Evolutionary conservation across 176 grass and related monocot genomes (phyloP).

Genomic region (Lolium multiflorum): DNA sequence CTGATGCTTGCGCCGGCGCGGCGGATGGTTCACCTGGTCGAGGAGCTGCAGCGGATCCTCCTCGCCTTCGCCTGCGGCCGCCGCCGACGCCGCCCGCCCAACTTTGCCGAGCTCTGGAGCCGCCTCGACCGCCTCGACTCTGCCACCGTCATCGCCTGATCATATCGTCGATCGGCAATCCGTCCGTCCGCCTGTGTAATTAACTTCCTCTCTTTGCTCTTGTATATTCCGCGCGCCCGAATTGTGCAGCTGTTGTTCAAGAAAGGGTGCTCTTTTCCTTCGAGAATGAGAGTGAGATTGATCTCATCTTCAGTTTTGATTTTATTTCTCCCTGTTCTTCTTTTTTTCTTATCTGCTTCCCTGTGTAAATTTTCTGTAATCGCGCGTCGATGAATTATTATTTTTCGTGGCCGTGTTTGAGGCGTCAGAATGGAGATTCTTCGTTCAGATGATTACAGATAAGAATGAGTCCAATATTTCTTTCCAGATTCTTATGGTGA

Average conservation of each 20-base stretch:
- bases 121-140: slow-evolving; percentile 68
- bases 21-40: slow-evolving; percentile 59
- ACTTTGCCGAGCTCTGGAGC: slow-evolving; percentile 49
- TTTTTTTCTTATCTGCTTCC: too few species aligned
- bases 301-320: not conserved
- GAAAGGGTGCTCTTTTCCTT: not conserved
- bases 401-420: not conserved
- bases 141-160: slow-evolving; percentile 58
- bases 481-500: not conserved
- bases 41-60: slow-evolving; percentile 62
- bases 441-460: too few species aligned
- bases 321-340: not conserved
- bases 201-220: not conserved
- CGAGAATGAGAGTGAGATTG: too few species aligned
- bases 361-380: not conserved
- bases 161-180: not conserved
- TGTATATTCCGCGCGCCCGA: not conserved
- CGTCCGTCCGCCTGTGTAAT: not conserved
- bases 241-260: not conserved
- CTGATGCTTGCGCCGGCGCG: slow-evolving; percentile 66
- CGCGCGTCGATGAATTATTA: not conserved
- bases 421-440: too few species aligned
- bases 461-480: too few species aligned
- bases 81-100: not conserved
- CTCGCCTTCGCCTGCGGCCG: slow-evolving; percentile 43